Evolutionary conservation across 768 basidiomycete species (phyloP).

Genomic region (Amanita pallidorosea): DNA sequence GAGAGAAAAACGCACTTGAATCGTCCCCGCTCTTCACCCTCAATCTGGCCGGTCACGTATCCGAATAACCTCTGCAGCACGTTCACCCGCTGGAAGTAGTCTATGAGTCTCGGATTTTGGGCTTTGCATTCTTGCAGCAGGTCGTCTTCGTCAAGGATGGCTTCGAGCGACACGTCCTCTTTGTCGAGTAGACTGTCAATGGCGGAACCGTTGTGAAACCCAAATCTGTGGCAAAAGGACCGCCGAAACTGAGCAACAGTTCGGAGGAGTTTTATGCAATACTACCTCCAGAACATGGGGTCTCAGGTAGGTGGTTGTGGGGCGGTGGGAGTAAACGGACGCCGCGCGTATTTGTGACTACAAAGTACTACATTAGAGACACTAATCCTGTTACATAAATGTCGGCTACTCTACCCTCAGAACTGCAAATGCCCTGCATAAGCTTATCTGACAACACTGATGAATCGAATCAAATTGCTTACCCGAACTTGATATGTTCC

Average conservation of each 20-base stretch:
- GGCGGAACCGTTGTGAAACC: slow-evolving; percentile 79
- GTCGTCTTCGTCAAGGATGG: slow-evolving; percentile 89
- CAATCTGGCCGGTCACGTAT: slow-evolving; percentile 83
- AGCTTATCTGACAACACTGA: neutral
- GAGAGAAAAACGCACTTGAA: slow-evolving; percentile 55
- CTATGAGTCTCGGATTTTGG: slow-evolving; percentile 82
- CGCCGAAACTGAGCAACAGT: slow-evolving; percentile 16
- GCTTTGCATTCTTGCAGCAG: slow-evolving; percentile 92
- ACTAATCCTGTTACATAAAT: neutral
- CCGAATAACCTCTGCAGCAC: slow-evolving; percentile 71
- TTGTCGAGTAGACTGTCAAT: slow-evolving; percentile 88
- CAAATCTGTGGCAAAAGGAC: slow-evolving; percentile 55
- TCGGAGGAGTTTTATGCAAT: slow-evolving; percentile 21
- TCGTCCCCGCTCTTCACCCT: slow-evolving; percentile 63
- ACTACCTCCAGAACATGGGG: slow-evolving; percentile 46
- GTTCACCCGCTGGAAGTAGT: slow-evolving; percentile 77
- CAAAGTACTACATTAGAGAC: neutral
- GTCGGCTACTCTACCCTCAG: neutral
- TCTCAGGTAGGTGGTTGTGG: slow-evolving; percentile 11
- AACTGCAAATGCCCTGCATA: neutral
- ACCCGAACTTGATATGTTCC: slow-evolving; percentile 93
- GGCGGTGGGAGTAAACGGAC: neutral
- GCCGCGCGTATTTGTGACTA: neutral
- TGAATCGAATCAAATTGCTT: slow-evolving; percentile 20
- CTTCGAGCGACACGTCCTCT: slow-evolving; percentile 82